Conservation (phyloP, 768 basidiomycete genomes). For the Rhodotorula babjevae region DNA sequence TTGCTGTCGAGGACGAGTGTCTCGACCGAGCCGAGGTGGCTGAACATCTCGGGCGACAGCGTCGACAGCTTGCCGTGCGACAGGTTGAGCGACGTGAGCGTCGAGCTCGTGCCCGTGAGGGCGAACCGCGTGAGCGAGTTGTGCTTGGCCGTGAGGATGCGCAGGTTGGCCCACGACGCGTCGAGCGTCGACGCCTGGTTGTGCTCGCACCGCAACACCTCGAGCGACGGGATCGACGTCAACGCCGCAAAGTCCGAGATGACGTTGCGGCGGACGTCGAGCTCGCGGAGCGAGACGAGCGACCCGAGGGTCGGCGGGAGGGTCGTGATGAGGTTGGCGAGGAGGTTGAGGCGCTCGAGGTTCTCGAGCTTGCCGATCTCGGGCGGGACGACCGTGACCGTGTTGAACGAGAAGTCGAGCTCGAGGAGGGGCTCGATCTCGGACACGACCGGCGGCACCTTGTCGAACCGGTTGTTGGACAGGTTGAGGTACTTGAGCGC, state of each 20-base stretch:
- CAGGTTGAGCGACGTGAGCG: conserved; percentile 74
- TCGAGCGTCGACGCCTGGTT: conserved; percentile 77
- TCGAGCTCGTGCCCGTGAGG: conserved; percentile 51
- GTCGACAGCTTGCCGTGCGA: conserved; percentile 82
- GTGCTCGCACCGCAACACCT: conserved; percentile 68
- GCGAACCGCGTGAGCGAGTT: conserved; percentile 79
- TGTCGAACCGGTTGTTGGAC: conserved; percentile 87
- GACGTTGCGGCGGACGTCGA: conserved; percentile 82
- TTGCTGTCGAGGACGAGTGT: conserved; percentile 78
- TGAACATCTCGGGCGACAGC: conserved; percentile 65
- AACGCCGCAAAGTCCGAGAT: conserved; percentile 70
- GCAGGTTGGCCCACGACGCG: conserved; percentile 64
- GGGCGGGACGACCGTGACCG: conserved; percentile 71
- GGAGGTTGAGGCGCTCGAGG: conserved; percentile 68
- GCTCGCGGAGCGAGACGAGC: conserved; percentile 59
- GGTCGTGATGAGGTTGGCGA: conserved; percentile 73
- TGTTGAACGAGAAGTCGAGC: conserved; percentile 93
- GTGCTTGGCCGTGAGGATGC: conserved; percentile 67
- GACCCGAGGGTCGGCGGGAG: conserved; percentile 63
- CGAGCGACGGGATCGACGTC: conserved; percentile 64
- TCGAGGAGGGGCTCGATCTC: conserved; percentile 69
- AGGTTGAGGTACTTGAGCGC: conserved; percentile 75
- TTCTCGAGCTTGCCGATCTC: conserved; percentile 65
- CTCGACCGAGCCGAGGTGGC: conserved; percentile 66
- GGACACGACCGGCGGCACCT: conserved; percentile 68